Conservation (phyloP, 1,139 yeast genomes). For the Yamadazyma songkhlaensis region DNA sequence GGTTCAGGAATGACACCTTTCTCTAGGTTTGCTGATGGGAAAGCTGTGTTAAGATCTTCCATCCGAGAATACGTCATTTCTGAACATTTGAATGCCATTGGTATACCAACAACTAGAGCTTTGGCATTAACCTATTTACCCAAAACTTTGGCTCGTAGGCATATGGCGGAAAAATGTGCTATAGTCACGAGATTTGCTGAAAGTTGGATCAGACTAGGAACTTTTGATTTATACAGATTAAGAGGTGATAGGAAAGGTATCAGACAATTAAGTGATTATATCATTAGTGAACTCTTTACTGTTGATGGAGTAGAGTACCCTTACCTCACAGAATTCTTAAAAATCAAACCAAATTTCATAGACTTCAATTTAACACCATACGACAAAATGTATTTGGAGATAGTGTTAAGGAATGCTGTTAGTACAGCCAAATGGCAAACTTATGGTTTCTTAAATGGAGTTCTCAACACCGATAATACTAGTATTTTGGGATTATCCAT, state of each 20-base stretch:
- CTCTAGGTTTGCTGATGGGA: slow-evolving; percentile 95
- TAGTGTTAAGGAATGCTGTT: slow-evolving; percentile 67
- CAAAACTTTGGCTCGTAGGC: slow-evolving; percentile 71
- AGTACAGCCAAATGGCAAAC: slow-evolving; percentile 86
- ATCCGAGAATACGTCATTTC: slow-evolving; percentile 85
- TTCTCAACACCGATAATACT: slow-evolving; percentile 90
- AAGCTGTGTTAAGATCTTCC: slow-evolving; percentile 85
- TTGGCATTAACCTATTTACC: slow-evolving; percentile 72
- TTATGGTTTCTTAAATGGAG: slow-evolving; percentile 93
- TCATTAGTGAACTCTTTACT: slow-evolving; percentile 63
- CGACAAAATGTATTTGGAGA: slow-evolving; percentile 69
- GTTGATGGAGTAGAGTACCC: slow-evolving; percentile 32
- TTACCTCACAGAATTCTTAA: slow-evolving; percentile 20
- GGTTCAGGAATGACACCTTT: slow-evolving; percentile 93
- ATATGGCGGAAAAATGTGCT: slow-evolving; percentile 77
- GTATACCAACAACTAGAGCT: slow-evolving; percentile 86
- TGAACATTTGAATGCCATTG: slow-evolving; percentile 76
- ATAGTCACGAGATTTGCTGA: slow-evolving; percentile 82
- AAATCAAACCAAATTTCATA: slow-evolving; percentile 20
- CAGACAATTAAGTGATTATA: slow-evolving; percentile 64
- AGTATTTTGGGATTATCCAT: slow-evolving; percentile 81
- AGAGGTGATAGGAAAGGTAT: slow-evolving; percentile 68
- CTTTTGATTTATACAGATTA: slow-evolving; percentile 81
- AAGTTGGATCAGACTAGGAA: slow-evolving; percentile 84
- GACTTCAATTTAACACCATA: slow-evolving; percentile 48